Percentiles rank a stretch among this genome's conserved stretches.
phyloP scores from a whole-genome alignment of 2,329 filamentous ascomycete genomes.

The Aspergillus fumigatus region DNA sequence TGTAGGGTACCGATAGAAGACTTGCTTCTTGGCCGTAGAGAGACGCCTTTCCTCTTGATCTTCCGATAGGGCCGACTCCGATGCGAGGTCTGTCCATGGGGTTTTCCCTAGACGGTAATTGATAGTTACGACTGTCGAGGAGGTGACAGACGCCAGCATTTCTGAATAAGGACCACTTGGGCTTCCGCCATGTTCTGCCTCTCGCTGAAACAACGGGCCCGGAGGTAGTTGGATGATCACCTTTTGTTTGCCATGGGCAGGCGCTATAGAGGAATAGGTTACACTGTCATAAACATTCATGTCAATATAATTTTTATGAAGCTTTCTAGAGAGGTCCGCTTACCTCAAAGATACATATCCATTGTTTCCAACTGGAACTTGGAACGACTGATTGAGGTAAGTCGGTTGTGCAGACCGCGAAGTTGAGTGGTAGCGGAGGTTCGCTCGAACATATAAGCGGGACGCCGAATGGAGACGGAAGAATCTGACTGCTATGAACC shows the following conservation, averaged over 20 bases:
- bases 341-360: slow-evolving; percentile 27
- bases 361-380: slow-evolving; percentile 26
- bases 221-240: slow-evolving; percentile 37
- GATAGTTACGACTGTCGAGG: slow-evolving; percentile 36
- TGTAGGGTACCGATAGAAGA: slow-evolving; percentile 29
- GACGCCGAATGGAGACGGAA: not conserved
- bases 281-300: slow-evolving; percentile 13
- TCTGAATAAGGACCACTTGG: not conserved
- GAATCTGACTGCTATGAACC: not conserved
- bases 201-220: slow-evolving; percentile 26
- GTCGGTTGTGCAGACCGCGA: not conserved
- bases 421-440: not conserved
- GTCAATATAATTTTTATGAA: not conserved
- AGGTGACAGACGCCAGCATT: slow-evolving; percentile 26
- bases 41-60: not conserved
- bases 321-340: not conserved
- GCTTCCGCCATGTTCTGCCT: not conserved
- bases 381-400: not conserved
- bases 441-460: not conserved
- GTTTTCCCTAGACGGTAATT: slow-evolving; percentile 37
- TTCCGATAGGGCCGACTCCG: not conserved
- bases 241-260: slow-evolving; percentile 14
- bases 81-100: not conserved
- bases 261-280: slow-evolving; percentile 10
- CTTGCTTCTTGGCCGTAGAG: not conserved